A percentile compares a stretch with the other conserved stretches of the same genome.
Conservation (phyloP, 2,329 filamentous ascomycete genomes). For the Aspergillus sp. region DNA sequence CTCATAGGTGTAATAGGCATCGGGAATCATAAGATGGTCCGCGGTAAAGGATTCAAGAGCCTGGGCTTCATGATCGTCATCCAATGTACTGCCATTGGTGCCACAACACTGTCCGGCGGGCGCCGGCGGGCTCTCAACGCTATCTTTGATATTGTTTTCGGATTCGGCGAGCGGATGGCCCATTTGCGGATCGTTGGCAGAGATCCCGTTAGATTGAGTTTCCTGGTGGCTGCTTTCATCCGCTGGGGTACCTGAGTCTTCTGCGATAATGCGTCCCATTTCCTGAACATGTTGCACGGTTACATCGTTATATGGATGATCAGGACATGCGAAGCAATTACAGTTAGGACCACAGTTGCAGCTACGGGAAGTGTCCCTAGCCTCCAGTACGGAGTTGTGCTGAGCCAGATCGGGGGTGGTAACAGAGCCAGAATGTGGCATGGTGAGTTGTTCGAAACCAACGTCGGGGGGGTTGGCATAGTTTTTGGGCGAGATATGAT, state of each 20-base stretch:
- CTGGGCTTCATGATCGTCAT: constrained; percentile 28
- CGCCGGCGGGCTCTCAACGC: constrained; percentile 10
- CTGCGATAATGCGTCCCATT: constrained; percentile 45
- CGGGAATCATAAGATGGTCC: constrained; percentile 40
- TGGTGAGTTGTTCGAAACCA: constrained; percentile 17
- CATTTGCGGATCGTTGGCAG: constrained; percentile 14
- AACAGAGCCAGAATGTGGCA: constrained; percentile 12
- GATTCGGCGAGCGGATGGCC: constrained; percentile 22
- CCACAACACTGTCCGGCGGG: neutral
- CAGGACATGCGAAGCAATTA: constrained; percentile 47
- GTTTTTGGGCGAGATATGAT: neutral
- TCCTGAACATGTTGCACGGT: constrained; percentile 47
- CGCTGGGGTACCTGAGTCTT: constrained; percentile 26
- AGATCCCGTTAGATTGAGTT: constrained; percentile 20
- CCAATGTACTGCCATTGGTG: constrained; percentile 15
- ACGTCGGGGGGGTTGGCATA: constrained; percentile 17
- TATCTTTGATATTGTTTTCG: constrained; percentile 14
- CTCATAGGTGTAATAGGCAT: constrained; percentile 44
- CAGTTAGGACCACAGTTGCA: constrained; percentile 48
- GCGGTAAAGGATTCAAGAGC: constrained; percentile 21
- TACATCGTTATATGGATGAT: constrained; percentile 48
- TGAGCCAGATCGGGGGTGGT: constrained; percentile 5
- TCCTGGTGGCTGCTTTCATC: constrained; percentile 20
- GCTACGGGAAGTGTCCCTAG: constrained; percentile 28
- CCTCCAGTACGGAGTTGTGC: constrained; percentile 8